Evolutionary conservation across 2,329 filamentous ascomycete genomes (phyloP), one percentile per base, ranked within the genome.

Genomic region (Penicillium rolfsii): DNA sequence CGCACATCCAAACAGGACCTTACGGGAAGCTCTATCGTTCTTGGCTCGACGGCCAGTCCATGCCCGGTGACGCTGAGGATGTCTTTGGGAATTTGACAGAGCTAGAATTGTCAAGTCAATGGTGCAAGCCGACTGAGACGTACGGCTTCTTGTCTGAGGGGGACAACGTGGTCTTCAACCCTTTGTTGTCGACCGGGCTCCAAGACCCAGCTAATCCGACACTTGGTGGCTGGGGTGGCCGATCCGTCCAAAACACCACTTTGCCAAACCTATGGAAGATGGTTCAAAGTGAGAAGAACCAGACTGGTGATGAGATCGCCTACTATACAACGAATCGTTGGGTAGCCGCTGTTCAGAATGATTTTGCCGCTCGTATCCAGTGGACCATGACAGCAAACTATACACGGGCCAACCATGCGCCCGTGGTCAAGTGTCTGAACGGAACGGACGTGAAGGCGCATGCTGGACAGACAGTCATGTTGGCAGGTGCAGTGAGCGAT

Each of bases 341-440:
- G 63, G 55, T 57, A 3, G 40, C 58, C 12, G 45, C 60, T 12
- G 33, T 61, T 30, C 60, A 65, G 46, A 65, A 65, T 28, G 63
- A 65, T 43, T 65, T 65, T 57, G 63, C 63, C 5, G 60, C 63
- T 55, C 60, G 63, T 11, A 65, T 65, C 52, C 60, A 63, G 43
- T 65, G 63, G 63, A 65, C 63, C 33, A 16, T 65, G 22, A 65
- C 60, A 8, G 46, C 60, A 9, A 22, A 63, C 16, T 65, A 61
- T 33, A 12, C 22, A 6, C 16, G 43, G 1, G 63, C 45, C 19
- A 65, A 65, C 35, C 63, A 65, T 53, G 52, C 63, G 16, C 60
- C 63, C 8, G 35, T 36, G 3, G 62, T 64, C 3, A 19, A 59
- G 45, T 61, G 61, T 12, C 33, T 61, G 19, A 61, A 64, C 49